Conservation (phyloP, 108 stramenopile species). For the Ochromonas danica region DNA sequence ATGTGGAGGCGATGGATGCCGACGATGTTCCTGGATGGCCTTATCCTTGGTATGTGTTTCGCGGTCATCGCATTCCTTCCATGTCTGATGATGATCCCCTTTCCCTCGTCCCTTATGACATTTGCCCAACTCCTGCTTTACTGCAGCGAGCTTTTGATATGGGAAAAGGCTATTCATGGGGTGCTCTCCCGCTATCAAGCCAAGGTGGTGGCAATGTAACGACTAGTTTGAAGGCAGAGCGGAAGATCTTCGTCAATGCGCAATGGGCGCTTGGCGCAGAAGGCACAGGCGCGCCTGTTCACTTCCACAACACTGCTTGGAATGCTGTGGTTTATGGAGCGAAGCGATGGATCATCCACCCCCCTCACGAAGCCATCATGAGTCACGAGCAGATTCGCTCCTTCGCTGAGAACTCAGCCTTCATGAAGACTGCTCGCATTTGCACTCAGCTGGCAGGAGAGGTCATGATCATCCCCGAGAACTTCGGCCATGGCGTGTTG, state of each 20-base stretch:
- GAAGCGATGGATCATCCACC: slow-evolving; percentile 34
- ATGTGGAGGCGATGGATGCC: not conserved
- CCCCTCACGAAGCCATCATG: slow-evolving; percentile 34
- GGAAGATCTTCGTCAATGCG: slow-evolving; percentile 32
- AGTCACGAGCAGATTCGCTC: slow-evolving; percentile 30
- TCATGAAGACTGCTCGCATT: too few species aligned
- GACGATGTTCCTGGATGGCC: not conserved
- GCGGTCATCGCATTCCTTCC: not conserved
- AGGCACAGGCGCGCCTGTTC: slow-evolving; percentile 37
- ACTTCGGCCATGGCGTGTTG: slow-evolving; percentile 35
- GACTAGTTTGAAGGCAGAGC: not conserved
- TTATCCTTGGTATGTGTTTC: slow-evolving; percentile 40
- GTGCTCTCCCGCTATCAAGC: too few species aligned
- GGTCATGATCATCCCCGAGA: slow-evolving; percentile 36
- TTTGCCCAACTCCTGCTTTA: not conserved
- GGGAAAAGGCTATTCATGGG: too few species aligned
- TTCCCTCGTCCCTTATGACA: not conserved
- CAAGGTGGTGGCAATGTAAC: not conserved
- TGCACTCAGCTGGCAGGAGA: slow-evolving; percentile 39
- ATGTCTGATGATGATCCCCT: not conserved
- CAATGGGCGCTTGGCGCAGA: slow-evolving; percentile 37
- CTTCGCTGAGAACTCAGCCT: too few species aligned
- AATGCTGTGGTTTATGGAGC: slow-evolving; percentile 34
- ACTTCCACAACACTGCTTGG: slow-evolving; percentile 42
- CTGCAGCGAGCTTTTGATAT: not conserved